Evolutionary conservation across 1,284 basidiomycete species (phyloP).

Genomic region (Mycosarcoma maydis): DNA sequence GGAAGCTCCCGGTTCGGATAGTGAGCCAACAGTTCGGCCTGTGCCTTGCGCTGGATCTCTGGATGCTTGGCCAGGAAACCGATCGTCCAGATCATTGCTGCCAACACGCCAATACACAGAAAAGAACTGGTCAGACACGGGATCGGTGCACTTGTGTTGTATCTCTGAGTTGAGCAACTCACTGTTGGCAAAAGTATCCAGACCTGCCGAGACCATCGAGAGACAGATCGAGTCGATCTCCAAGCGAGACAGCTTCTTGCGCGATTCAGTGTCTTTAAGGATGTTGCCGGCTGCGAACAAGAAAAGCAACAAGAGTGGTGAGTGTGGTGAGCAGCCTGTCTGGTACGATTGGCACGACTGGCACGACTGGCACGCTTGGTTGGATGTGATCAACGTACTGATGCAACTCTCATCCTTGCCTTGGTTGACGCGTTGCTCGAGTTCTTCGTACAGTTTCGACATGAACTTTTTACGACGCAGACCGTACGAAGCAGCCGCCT

Average conservation of each 20-base stretch:
- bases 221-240: conserved; percentile 4
- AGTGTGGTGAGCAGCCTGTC: not conserved
- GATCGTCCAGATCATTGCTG: conserved; percentile 2
- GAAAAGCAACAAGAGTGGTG: not conserved
- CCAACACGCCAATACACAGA: too few relatives aligned
- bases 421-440: not conserved
- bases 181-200: conserved; percentile 1
- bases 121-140: not conserved
- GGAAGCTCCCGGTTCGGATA: not conserved
- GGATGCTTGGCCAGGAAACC: conserved; percentile 1
- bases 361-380: not conserved
- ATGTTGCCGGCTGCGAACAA: conserved; percentile 2
- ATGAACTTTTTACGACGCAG: conserved; percentile 3
- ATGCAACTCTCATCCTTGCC: not conserved
- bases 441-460: not conserved
- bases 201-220: conserved; percentile 3
- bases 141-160: not conserved
- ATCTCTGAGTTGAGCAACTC: not conserved
- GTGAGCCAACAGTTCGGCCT: not conserved
- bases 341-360: not conserved
- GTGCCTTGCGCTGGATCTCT: not conserved
- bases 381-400: not conserved
- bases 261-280: conserved; percentile 1
- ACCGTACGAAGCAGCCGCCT: not conserved
- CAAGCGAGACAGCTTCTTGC: not conserved